These are phyloP conservation scores for Myriangium duriaei DNA, from an alignment of 2,329 filamentous ascomycete genomes.

Conservation along the genomic window DNA sequence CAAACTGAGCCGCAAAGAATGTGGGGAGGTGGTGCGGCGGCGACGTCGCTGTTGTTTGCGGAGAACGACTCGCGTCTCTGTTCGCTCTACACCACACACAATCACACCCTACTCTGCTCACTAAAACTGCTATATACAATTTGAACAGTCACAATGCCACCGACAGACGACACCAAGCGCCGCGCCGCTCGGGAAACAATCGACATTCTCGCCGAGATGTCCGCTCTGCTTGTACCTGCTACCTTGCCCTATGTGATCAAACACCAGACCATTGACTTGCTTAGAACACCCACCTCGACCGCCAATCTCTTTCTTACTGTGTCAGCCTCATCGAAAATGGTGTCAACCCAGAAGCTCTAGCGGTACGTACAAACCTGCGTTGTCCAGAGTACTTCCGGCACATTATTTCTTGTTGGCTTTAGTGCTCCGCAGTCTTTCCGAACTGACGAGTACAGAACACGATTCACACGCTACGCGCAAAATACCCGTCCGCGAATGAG, in stretches of 20 bases:
- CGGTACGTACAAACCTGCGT: slow-evolving; percentile 52
- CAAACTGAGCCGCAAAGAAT: no score
- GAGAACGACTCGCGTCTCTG: no score
- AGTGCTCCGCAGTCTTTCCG: no score
- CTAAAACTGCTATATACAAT: no score
- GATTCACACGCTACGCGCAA: slow-evolving; percentile 6
- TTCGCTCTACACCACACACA: no score
- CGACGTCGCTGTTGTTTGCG: no score
- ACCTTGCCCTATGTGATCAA: slow-evolving; percentile 7
- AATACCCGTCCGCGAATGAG: background rate
- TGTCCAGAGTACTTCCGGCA: background rate
- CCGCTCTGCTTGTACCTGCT: slow-evolving; percentile 66
- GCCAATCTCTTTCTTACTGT: slow-evolving; percentile 82
- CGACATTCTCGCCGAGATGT: slow-evolving; percentile 61
- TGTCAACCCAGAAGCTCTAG: slow-evolving; percentile 87
- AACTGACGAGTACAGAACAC: slow-evolving; percentile 6
- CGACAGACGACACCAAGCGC: slow-evolving; percentile 48
- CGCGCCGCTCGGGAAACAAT: slow-evolving; percentile 70
- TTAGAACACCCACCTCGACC: slow-evolving; percentile 87
- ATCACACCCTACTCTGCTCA: no score
- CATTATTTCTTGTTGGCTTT: no score
- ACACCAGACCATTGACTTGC: no score
- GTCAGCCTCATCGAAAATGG: slow-evolving; percentile 96
- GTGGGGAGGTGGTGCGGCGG: background rate
- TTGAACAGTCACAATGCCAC: slow-evolving; percentile 13